Percentiles rank a stretch among this genome's conserved stretches.
phyloP scores from a whole-genome alignment of 768 basidiomycete genomes.

The Phlegmacium glaucopus region DNA sequence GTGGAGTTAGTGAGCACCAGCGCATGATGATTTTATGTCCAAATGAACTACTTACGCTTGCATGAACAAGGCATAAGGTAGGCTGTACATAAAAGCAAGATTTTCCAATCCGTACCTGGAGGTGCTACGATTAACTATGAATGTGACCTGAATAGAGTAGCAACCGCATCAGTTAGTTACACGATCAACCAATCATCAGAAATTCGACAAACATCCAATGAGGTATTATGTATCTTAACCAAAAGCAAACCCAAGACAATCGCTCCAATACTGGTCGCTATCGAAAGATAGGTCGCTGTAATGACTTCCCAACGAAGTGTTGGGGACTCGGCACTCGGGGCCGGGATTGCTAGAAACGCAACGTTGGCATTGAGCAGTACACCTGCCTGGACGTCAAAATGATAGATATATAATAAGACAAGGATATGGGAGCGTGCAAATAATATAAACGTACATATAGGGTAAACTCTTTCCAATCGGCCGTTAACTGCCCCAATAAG shows the following conservation, averaged over 20 bases:
- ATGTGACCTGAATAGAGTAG: slow-evolving; percentile 4
- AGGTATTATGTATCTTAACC: slow-evolving; percentile 33
- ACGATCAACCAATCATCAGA: background rate
- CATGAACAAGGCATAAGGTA: slow-evolving; percentile 55
- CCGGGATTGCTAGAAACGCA: slow-evolving; percentile 52
- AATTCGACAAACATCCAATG: slow-evolving; percentile 4
- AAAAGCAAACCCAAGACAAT: slow-evolving; percentile 43
- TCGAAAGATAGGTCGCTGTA: slow-evolving; percentile 45
- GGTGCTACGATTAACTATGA: slow-evolving; percentile 15
- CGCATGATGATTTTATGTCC: no score
- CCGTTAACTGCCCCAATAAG: slow-evolving; percentile 16
- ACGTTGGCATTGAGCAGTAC: slow-evolving; percentile 58
- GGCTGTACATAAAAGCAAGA: slow-evolving; percentile 48
- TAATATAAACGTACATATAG: slow-evolving; percentile 35
- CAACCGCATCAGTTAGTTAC: background rate
- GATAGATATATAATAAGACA: background rate
- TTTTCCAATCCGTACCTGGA: slow-evolving; percentile 41
- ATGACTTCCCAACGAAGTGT: slow-evolving; percentile 1
- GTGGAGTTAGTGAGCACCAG: background rate
- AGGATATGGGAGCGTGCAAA: no score
- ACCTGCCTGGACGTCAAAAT: slow-evolving; percentile 34
- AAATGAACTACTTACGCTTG: slow-evolving; percentile 46
- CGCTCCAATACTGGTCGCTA: slow-evolving; percentile 39
- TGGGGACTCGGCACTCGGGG: slow-evolving; percentile 30
- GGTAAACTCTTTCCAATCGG: slow-evolving; percentile 25